Conservation (phyloP, 2,329 filamentous ascomycete genomes). For the Fusarium anguioides region DNA sequence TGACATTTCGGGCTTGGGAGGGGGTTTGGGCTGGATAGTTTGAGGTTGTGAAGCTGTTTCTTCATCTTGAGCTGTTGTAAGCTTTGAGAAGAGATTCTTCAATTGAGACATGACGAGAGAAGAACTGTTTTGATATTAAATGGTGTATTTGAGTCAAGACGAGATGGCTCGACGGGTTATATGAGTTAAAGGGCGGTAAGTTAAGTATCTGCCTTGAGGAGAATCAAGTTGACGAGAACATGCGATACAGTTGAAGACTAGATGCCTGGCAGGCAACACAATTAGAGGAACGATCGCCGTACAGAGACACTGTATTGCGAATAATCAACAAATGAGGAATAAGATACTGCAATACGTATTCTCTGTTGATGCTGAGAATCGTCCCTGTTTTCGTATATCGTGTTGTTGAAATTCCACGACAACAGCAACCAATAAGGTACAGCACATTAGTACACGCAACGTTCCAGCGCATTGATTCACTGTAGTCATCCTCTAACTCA, state of each 20-base stretch:
- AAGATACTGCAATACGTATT: not conserved
- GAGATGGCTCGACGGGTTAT: not conserved
- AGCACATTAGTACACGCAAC: constrained; percentile 45
- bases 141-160: not conserved
- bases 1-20: constrained; percentile 59
- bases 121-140: not conserved
- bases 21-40: constrained; percentile 45
- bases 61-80: constrained; percentile 21
- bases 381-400: constrained; percentile 23
- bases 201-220: constrained; percentile 9
- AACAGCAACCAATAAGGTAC: constrained; percentile 33
- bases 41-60: constrained; percentile 28
- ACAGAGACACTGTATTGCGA: not conserved
- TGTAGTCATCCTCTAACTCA: not conserved
- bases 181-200: not conserved
- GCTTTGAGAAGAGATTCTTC: constrained; percentile 36
- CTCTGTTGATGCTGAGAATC: constrained; percentile 2
- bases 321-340: not conserved
- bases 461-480: constrained; percentile 44
- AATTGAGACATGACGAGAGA: constrained; percentile 34
- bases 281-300: not conserved
- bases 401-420: constrained; percentile 9
- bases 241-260: not conserved
- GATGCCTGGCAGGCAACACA: constrained; percentile 13
- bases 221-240: not conserved